Evolutionary conservation across 1,284 basidiomycete species (phyloP), one percentile per base, ranked within the genome.

Genomic region (Meripilus lineatus): DNA sequence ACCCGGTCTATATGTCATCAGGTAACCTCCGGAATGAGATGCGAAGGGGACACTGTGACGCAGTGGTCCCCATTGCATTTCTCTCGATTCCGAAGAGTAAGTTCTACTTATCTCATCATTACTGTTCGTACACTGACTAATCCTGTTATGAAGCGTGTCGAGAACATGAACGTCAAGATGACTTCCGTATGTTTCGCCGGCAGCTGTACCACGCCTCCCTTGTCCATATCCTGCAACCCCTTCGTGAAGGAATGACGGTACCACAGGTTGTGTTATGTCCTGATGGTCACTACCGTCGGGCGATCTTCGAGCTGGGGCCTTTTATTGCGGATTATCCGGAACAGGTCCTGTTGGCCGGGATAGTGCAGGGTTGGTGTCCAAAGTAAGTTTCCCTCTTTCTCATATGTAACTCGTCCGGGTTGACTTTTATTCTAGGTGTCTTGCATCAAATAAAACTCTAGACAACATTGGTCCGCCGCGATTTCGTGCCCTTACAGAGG

Each of bases 261-360:
- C 56, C 55, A 4, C 48, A 58, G 13, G 39, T 61, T 1, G 36
- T 50, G 0, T 44, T 24, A 3, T 64, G 61, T 38, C 17, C 45
- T 2, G 59, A 64, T 38, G 50, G 49, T 3, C 54, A 62, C 32
- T 62, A 40, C 36, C 44, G 50, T 5, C 41, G 43, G 1, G 45
- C 46, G 1, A 53, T 64, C 13, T 61, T 53, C 38, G 50, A 54
- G 7, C 30, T 64, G 20, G 61, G 57, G 2, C 56, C 58, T 5
- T 59, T 58, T 39, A 59, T 64, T 21, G 55, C 57, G 2, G 61
- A 63, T 35, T 63, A 63, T 41, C 59, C 58, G 1, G 58, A 63
- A 39, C 62, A 63, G 40, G 52, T 44, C 0, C 32, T 59, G 1
- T 25, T 56, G 1, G 38, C 56, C 2, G 54, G 56, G 34, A 48